Conservation (phyloP, 1,139 yeast genomes). For the Sugiyamaella novakii region DNA sequence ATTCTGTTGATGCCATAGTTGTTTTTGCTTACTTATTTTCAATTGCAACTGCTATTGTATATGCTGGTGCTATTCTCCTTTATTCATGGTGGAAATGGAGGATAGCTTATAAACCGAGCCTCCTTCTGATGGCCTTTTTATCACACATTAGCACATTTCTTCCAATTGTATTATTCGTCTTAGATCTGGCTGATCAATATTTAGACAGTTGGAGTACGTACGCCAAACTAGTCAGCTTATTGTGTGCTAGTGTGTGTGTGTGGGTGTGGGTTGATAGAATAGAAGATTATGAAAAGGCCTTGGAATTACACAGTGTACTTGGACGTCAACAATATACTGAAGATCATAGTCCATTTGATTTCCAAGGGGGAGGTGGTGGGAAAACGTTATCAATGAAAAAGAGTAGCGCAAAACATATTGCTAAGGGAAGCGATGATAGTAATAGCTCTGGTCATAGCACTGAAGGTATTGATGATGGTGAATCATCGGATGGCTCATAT, state of each 20-base stretch:
- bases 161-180: conserved; percentile 74
- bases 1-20: conserved; percentile 45
- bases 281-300: conserved; percentile 56
- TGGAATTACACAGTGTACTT: conserved; percentile 71
- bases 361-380: conserved; percentile 8
- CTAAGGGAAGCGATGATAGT: neutral
- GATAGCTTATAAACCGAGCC: conserved; percentile 51
- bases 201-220: conserved; percentile 73
- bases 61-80: conserved; percentile 63
- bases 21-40: conserved; percentile 72
- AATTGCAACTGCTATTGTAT: conserved; percentile 70
- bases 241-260: conserved; percentile 55
- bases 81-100: conserved; percentile 57
- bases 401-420: neutral
- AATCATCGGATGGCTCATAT: neutral
- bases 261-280: conserved; percentile 90
- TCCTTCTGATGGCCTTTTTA: conserved; percentile 49
- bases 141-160: conserved; percentile 62
- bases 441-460: neutral
- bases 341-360: conserved; percentile 40
- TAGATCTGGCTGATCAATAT: conserved; percentile 75
- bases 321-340: conserved; percentile 81
- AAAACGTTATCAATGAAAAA: neutral
- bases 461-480: neutral
- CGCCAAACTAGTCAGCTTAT: conserved; percentile 59